Evolutionary conservation across 495 filamentous ascomycete species (phyloP), one percentile per base, ranked within the genome.

Genomic region (Neurospora sp.): DNA sequence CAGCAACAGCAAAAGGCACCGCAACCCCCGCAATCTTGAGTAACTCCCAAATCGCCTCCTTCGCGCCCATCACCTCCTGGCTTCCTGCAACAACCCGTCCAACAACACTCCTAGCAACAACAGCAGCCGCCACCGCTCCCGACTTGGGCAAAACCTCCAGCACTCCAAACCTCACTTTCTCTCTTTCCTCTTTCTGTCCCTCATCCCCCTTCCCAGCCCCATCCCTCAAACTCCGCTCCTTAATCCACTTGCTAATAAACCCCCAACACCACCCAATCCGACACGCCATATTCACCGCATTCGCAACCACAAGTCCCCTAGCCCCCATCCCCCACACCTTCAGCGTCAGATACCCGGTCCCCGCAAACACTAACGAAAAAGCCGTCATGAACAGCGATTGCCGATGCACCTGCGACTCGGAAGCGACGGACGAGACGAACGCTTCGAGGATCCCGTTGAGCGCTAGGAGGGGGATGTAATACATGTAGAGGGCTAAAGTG

Each of bases 381-480:
- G 78, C 85, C 4, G 87, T 85, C 94, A 98, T 98, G 91, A 90
- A 95, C 4, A 86, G 77, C 4, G 91, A 91, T 81, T 99, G 96
- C 4, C 75, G 79, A 40, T 91, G 87, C 18, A 99, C 86, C 69
- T 98, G 86, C 1, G 81, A 74, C 71, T 90, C 82, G 6, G 85
- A 90, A 0, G 96, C 94, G 27, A 95, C 91, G 31, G 92, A 91
- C 8, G 93, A 89, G 12, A 98, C 93, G 74, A 98, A 98, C 0
- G 95, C 93, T 82, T 99, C 96, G 3, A 90, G 88, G 39, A 98
- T 89, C 48, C 96, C 96, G 78, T 99, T 99, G 74, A 97, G 81
- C 1, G 94, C 96, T 1, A 99, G 84, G 7, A 98, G 87, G 18
- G 96, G 96, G 73, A 99, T 93, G 79, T 97, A 97, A 78, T 92